These are phyloP conservation scores for Pholiota molesta DNA, from an alignment of 768 basidiomycete genomes.

Conservation along the genomic window DNA sequence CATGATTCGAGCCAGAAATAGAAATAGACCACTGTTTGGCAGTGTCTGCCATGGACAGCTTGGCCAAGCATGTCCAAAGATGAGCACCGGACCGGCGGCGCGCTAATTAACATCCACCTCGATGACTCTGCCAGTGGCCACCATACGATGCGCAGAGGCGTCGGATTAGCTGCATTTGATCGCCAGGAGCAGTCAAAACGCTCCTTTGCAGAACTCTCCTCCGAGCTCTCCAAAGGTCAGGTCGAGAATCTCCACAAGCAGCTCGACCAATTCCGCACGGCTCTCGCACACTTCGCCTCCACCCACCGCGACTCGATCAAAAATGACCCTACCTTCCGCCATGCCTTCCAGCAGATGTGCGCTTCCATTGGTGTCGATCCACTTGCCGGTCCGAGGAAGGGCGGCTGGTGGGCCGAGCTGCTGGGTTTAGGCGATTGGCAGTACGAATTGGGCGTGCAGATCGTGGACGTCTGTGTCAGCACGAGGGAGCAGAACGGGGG, in stretches of 20 bases:
- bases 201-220: conserved; percentile 83
- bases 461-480: conserved; percentile 89
- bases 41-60: not conserved
- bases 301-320: conserved; percentile 86
- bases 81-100: not conserved
- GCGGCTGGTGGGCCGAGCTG: conserved; percentile 92
- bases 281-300: conserved; percentile 78
- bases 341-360: conserved; percentile 96
- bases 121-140: not conserved
- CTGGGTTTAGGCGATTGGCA: conserved; percentile 93
- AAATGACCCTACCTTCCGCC: conserved; percentile 83
- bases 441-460: conserved; percentile 93
- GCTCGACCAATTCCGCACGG: conserved; percentile 80
- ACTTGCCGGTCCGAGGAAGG: conserved; percentile 80
- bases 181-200: conserved; percentile 81
- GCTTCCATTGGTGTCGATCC: conserved; percentile 94
- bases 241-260: conserved; percentile 80
- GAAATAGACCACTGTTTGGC: conserved; percentile 1
- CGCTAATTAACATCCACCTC: not conserved
- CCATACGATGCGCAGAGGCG: conserved; percentile 58
- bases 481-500: conserved; percentile 92
- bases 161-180: conserved; percentile 88
- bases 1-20: not conserved
- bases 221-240: conserved; percentile 74
- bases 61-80: not conserved